Evolutionary conservation across 2,329 filamentous ascomycete genomes (phyloP), one percentile per base, ranked within the genome.

Genomic region (Alternaria infectoria): DNA sequence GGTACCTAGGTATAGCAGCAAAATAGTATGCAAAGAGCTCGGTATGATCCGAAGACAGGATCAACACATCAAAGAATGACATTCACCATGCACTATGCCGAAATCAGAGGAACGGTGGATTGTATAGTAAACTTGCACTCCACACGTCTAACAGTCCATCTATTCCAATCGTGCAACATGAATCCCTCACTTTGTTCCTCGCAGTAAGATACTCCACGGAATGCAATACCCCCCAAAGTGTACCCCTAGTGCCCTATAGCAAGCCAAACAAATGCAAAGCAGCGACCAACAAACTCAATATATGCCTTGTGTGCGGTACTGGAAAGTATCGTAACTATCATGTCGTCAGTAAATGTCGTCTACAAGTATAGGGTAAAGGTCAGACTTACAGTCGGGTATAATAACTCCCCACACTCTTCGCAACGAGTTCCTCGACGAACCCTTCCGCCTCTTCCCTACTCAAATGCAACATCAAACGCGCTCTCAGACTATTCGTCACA

Each of bases 301-400:
- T 81, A 95, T 95, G 70, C 92, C 92, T 81, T 95, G 92, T 36
- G 92, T 94, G 75, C 92, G 88, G 82, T 95, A 95, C 83, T 95
- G 92, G 83, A 93, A 95, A 66, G 91, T 93, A 81, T 93, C 91
- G 75, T 93, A 93, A 81, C 91, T 93, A 30, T 30, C 0, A 3
- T 30, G 0, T 13, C 28, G 28, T 32, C 28, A 32, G 28, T 32
- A 1, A 13, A 32, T 32, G 28, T 32, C 12, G 2, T 32, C 28
- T 32, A 6, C 12, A 13, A 6, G 12, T 32, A 3, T 32, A 32
- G 28, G 7, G 12, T 47, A 8, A 23, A 3, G 19, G 9, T 23
- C 21, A 36, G 25, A 78, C 91, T 85, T 83, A 93, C 89, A 94
- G 86, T 83, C 92, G 88, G 77, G 92, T 95, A 79, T 94, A 95